Conservation (phyloP, 495 filamentous ascomycete species). For the Aspergillus avenaceus region DNA sequence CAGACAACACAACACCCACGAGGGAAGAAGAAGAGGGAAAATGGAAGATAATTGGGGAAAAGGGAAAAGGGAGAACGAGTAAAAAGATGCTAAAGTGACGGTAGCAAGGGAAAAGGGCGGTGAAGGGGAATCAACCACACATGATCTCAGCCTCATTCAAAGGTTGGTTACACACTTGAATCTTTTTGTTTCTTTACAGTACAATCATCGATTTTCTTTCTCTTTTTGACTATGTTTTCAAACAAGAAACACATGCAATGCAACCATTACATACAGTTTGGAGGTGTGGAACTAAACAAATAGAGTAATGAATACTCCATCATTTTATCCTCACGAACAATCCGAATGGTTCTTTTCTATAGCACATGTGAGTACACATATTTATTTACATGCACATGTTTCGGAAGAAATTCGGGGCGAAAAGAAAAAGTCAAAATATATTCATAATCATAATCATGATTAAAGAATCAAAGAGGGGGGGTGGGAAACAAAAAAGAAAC, state of each 20-base stretch:
- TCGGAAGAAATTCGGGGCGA: no score
- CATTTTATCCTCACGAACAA: neutral
- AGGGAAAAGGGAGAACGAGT: slow-evolving; percentile 11
- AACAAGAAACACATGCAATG: neutral
- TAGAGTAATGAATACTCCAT: neutral
- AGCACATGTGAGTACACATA: no score
- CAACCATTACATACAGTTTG: neutral
- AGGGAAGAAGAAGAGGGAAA: slow-evolving; percentile 10
- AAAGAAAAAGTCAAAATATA: no score
- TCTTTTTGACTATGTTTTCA: neutral
- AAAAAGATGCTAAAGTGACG: slow-evolving; percentile 7
- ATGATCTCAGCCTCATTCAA: slow-evolving; percentile 29
- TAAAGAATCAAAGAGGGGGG: no score
- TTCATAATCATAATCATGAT: no score
- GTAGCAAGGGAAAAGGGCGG: slow-evolving; percentile 29
- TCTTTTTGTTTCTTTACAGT: neutral
- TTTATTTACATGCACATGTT: no score
- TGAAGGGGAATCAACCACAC: slow-evolving; percentile 20
- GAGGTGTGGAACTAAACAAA: neutral
- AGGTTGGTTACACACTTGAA: neutral
- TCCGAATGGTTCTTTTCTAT: no score
- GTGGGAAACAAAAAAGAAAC: no score
- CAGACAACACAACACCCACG: slow-evolving; percentile 1
- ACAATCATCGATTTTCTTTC: neutral
- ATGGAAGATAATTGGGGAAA: slow-evolving; percentile 10